Base-by-base conservation (phyloP, 768 basidiomycete species). In the Zangia roseola region DNA sequence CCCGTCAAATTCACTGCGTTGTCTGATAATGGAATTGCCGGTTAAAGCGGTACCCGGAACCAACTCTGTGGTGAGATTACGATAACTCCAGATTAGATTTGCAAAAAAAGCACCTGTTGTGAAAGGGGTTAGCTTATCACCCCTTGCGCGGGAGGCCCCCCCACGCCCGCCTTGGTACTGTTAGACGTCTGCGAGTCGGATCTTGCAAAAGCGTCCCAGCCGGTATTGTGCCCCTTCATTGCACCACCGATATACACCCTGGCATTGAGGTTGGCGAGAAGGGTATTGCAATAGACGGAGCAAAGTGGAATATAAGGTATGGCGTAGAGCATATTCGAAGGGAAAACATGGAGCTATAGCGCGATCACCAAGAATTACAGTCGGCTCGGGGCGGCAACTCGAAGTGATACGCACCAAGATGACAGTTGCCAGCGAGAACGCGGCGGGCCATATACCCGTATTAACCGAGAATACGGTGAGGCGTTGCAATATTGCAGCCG, bases 211-310 rank as follows among this genome's bases (percentile, higher is more conserved):
- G 5, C 2, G 28, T 10, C 12, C 2, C 28, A 3, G 13, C 28
- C 12, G 12, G 28, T 12, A 28, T 28, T 13, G 28, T 28, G 28
- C 28, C 2, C 13, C 28, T 2, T 13, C 28, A 12, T 13, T 13
- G 28, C 12, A 12, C 28, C 28, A 12, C 12, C 19, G 5, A 38
- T n/a, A 33, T 34, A 19, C 13, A 16, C 7, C 17, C 47, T 49
- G 10, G 28, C 52, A 14, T 49, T 53, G 43, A 53, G 17, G 23
- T 45, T 53, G 17, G 38, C 47, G 19, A 53, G 52, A 2, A 53
- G 24, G 2, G 52, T 49, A 17, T 53, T 44, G 13, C 33, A 40
- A 19, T 53, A 53, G 3, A 53, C 7, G 13, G 52, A 24, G 33
- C 43, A 45, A 25, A 53, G 38, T 7, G 52, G 52, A 24, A 23